Base-by-base conservation (phyloP, 2,329 filamentous ascomycete genomes). In the Xylaria sp. region DNA sequence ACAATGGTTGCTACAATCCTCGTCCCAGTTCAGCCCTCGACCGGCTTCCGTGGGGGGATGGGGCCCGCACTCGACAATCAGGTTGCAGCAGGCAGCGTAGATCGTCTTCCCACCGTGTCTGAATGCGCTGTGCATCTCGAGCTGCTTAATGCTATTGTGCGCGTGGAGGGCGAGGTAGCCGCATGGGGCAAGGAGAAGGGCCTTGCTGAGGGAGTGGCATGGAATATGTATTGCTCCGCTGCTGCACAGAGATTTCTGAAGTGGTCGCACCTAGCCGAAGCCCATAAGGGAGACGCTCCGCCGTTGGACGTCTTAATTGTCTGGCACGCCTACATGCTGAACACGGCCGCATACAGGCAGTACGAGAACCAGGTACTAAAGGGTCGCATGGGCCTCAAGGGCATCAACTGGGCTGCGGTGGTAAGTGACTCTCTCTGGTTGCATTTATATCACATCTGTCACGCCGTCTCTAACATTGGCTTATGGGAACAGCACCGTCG, bases 191-290 rank as follows among this genome's bases (percentile, higher is more conserved):
- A 44, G 27, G 51, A 35, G 25, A 35, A 44, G 51, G 51, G 51
- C 23, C 29, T 53, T 40, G 49, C 51, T 25, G 51, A 54, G 13
- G 51, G 51, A 33, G 38, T 54, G 25, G 49, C 51, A 54, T 54
- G 51, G 51, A 44, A 35, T 35, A n/a, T n/a, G 27, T 54, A 54
- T 54, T 54, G 51, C 51, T 43, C 51, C 17, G 51, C 51, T 54
- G 38, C 37, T 35, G 38, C 38, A 17, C 38, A 33, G 17, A 54
- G 38, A 23, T 43, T 43, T 19, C n/a, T 54, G 29, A 35, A 35
- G 38, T 54, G 51, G 51, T 54, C 51, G 38, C 51, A 54, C 9
- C 10, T 43, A 29, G n/a, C 51, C 38, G 38, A 44, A 33, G 38
- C 38, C 51, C 27, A 54, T 43, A 41, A 35, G 25, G 38, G 38